Base-by-base conservation (phyloP, 1,139 yeast species). In the Kodamaea sp. region DNA sequence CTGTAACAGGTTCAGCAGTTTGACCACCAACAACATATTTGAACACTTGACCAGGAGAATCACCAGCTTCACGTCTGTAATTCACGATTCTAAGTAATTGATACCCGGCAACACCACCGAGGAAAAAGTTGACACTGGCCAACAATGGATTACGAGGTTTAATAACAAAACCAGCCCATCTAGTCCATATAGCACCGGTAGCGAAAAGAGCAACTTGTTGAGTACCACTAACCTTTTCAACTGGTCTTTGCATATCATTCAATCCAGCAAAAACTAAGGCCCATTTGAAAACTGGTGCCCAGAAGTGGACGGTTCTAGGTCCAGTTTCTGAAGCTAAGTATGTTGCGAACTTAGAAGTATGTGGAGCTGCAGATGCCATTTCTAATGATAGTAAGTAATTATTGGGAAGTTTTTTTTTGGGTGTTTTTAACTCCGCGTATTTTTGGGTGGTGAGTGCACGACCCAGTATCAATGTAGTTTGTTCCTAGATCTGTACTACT, bases 171-270 rank as follows among this genome's bases (percentile, higher is more conserved):
- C 75, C 77, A 26, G 97, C 90, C 98, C 98, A 92, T 62, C 98
- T 81, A 34, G 98, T 92, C 98, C 98, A 92, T 54, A 92, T 89
- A 40, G 79, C 80, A 41, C 97, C 98, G 1, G 98, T 92, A 35
- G 92, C 92, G 53, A 86, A 75, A 43, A 92, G 73, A 1, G 98
- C 96, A 46, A 84, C 61, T 61, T 87, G 96, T 63, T 92, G 98
- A 24, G 96, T 84, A 41, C 97, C 96, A 36, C 92, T 81, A 40
- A 92, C 71, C 54, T 84, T 84, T 57, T 90, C 97, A 31, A 88
- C 96, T 3, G 97, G 97, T 66, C 97, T 81, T 51, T 78, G 76
- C 46, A 84, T 70, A 63, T 92, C 98, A 57, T 75, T 83, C 43
- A 87, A 73, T 39, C 98, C 97, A 10, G 97, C 97, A 52, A 88